Evolutionary conservation across 371 early-diverging fungal genomes (phyloP).

Genomic region (Haplosporangium sp.): DNA sequence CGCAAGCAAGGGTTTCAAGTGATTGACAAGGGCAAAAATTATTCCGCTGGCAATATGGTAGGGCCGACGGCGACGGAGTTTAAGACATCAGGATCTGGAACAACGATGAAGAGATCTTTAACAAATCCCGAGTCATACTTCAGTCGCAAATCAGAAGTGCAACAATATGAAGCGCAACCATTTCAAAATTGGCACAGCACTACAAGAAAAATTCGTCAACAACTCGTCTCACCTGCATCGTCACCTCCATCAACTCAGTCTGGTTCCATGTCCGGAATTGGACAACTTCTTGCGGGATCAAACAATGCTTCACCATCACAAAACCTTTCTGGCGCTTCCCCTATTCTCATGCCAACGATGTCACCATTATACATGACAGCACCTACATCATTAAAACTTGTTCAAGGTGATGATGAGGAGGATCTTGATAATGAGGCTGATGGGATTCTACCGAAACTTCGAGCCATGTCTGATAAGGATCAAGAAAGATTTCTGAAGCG

Average conservation of each 20-base stretch:
- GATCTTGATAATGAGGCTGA: slow-evolving; percentile 2
- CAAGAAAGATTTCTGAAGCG: slow-evolving; percentile 41
- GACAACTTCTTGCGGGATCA: slow-evolving; percentile 4
- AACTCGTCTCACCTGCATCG: slow-evolving; percentile 16
- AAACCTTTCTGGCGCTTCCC: slow-evolving; percentile 7
- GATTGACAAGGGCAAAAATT: slow-evolving; percentile 5
- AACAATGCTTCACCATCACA: background rate
- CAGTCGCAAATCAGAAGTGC: background rate
- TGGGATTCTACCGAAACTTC: slow-evolving; percentile 27
- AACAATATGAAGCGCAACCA: slow-evolving; percentile 9
- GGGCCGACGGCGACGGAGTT: background rate
- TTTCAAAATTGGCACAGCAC: slow-evolving; percentile 9
- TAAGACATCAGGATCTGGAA: background rate
- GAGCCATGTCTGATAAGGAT: slow-evolving; percentile 43
- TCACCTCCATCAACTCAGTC: background rate
- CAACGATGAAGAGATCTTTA: slow-evolving; percentile 22
- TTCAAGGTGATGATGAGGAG: background rate
- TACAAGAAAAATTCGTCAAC: slow-evolving; percentile 22
- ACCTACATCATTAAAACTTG: background rate
- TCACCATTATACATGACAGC: background rate
- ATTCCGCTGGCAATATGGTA: background rate
- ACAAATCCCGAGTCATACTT: slow-evolving; percentile 21
- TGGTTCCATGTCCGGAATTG: slow-evolving; percentile 14
- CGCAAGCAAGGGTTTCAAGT: slow-evolving; percentile 15
- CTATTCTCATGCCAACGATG: background rate